Evolutionary conservation across 2,329 filamentous ascomycete species (phyloP).

Genomic region (Davidsoniella eucalypti): DNA sequence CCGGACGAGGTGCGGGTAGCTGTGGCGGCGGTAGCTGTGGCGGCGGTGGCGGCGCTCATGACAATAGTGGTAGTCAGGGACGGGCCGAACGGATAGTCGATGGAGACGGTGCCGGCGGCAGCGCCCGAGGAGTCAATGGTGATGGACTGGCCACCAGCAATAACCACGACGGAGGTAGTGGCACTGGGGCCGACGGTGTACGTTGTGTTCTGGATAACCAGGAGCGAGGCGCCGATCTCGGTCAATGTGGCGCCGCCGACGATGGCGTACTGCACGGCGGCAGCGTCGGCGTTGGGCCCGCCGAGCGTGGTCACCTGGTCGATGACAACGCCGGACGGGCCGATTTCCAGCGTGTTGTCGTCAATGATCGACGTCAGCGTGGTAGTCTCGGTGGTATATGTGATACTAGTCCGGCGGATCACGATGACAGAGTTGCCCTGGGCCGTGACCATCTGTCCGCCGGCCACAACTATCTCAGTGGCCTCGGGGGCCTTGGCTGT

Average conservation of each 20-base stretch:
- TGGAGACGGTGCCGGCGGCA: constrained; percentile 27
- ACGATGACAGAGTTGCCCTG: constrained; percentile 26
- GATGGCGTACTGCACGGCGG: constrained; percentile 27
- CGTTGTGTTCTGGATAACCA: constrained; percentile 32
- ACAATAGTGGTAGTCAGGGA: constrained; percentile 17
- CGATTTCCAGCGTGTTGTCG: constrained; percentile 35
- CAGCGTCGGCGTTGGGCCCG: constrained; percentile 22
- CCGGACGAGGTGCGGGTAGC: constrained; percentile 3
- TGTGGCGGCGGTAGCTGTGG: background rate
- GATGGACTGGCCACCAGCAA: constrained; percentile 29
- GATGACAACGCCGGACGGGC: constrained; percentile 26
- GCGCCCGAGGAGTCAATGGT: constrained; percentile 35
- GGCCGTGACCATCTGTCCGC: constrained; percentile 31
- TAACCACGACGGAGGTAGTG: constrained; percentile 26
- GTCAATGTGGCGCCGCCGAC: constrained; percentile 37
- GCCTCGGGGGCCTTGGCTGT: constrained; percentile 19
- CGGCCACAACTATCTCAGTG: constrained; percentile 29
- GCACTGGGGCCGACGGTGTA: constrained; percentile 34
- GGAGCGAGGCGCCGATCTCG: constrained; percentile 29
- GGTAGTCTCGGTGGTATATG: constrained; percentile 25
- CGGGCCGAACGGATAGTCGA: constrained; percentile 29
- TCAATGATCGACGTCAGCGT: constrained; percentile 26
- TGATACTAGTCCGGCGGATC: constrained; percentile 27
- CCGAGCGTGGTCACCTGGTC: constrained; percentile 26
- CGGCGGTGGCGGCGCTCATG: constrained; percentile 24